phyloP scores from a whole-genome alignment of 176 grass and related monocot species.

The Cocos nucifera region DNA sequence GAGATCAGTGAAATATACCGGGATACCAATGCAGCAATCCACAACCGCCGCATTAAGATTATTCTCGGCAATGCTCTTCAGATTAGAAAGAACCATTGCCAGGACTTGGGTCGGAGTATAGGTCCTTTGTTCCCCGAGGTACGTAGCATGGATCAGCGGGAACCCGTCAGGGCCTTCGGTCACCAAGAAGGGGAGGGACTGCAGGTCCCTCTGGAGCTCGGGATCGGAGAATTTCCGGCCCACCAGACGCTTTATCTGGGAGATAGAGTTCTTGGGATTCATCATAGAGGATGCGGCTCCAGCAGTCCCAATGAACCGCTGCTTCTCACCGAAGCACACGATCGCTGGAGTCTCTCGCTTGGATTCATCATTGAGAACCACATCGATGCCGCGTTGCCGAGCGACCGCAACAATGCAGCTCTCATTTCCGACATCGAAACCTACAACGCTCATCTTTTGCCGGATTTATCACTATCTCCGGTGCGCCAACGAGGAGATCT shows the following conservation, averaged over 20 bases:
- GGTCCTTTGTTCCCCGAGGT: slow-evolving; percentile 38
- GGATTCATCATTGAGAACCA: slow-evolving; percentile 89
- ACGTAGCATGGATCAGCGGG: slow-evolving; percentile 46
- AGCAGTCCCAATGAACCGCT: slow-evolving; percentile 64
- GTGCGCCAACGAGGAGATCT: slow-evolving; percentile 17
- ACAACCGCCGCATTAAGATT: slow-evolving; percentile 46
- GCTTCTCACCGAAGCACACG: slow-evolving; percentile 88
- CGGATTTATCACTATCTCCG: slow-evolving; percentile 17
- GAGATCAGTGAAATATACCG: slow-evolving; percentile 70
- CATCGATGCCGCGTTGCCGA: slow-evolving; percentile 81
- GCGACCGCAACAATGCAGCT: slow-evolving; percentile 79
- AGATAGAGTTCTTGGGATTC: slow-evolving; percentile 80
- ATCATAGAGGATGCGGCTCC: slow-evolving; percentile 59
- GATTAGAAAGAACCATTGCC: slow-evolving; percentile 72
- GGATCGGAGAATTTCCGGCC: slow-evolving; percentile 61
- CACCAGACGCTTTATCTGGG: slow-evolving; percentile 78
- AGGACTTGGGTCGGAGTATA: slow-evolving; percentile 78
- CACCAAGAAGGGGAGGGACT: slow-evolving; percentile 55
- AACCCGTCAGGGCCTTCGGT: slow-evolving; percentile 58
- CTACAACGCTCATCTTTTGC: slow-evolving; percentile 76
- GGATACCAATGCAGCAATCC: slow-evolving; percentile 89
- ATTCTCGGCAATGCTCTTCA: slow-evolving; percentile 70
- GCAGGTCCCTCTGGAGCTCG: slow-evolving; percentile 48
- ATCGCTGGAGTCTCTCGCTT: slow-evolving; percentile 83
- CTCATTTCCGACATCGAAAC: slow-evolving; percentile 80